Percentiles rank a stretch among this genome's conserved stretches.
Evolutionary conservation across 257 asterid species (phyloP).

Genomic region (Salvia hispanica): DNA sequence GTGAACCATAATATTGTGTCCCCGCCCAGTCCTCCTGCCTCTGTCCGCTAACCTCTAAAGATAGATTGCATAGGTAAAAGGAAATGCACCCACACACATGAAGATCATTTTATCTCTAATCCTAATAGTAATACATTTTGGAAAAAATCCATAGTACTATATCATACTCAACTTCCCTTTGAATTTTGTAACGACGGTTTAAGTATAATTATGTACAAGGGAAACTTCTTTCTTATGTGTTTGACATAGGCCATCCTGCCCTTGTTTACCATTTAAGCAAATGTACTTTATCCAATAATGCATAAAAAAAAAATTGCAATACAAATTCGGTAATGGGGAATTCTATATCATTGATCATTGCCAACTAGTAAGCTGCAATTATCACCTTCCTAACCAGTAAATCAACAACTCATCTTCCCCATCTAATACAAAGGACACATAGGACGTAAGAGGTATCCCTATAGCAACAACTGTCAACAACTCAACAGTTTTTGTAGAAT

Average conservation of each 20-base stretch:
- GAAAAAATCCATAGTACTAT: background rate
- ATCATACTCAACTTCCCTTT: slow-evolving; percentile 4
- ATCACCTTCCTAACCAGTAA: background rate
- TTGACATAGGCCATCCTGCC: background rate
- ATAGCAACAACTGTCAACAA: background rate
- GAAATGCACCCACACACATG: background rate
- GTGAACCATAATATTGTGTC: background rate
- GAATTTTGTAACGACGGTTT: background rate
- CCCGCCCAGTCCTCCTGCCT: background rate
- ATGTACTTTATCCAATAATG: background rate
- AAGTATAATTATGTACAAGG: background rate
- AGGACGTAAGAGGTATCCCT: background rate
- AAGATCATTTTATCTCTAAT: background rate
- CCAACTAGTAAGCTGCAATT: background rate
- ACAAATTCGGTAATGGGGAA: background rate
- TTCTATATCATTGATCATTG: background rate
- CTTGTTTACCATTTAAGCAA: background rate
- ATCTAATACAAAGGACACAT: background rate
- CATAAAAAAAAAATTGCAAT: background rate
- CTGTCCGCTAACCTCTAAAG: background rate
- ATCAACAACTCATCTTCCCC: background rate
- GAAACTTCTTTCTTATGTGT: background rate
- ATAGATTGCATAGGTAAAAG: background rate
- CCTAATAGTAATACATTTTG: background rate
- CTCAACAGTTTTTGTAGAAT: background rate